Evolutionary conservation across 805 yeast genomes (phyloP).

Genomic region (Metschnikowia borealis): DNA sequence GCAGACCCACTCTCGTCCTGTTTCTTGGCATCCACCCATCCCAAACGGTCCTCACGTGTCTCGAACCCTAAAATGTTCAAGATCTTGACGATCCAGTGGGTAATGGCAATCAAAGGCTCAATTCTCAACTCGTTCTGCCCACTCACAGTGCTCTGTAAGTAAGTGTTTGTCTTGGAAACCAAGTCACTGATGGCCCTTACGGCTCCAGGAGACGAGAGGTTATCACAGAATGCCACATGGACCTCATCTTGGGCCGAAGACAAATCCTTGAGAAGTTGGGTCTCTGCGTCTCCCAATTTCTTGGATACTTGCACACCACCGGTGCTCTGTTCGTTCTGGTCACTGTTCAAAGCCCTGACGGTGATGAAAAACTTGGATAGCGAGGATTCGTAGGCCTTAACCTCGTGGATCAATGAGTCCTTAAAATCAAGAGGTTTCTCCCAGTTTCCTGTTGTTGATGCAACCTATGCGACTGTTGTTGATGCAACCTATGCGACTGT

Average conservation of each 20-base stretch:
- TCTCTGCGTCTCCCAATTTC: conserved; percentile 55
- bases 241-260: conserved; percentile 52
- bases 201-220: conserved; percentile 74
- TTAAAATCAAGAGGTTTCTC: conserved; percentile 90
- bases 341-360: conserved; percentile 76
- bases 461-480: no score
- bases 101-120: conserved; percentile 62
- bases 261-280: conserved; percentile 49
- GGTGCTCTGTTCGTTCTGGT: conserved; percentile 47
- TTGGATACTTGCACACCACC: conserved; percentile 49
- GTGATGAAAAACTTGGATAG: conserved; percentile 80
- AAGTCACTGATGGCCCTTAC: conserved; percentile 63
- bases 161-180: conserved; percentile 67
- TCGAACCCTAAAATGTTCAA: conserved; percentile 74
- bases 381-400: conserved; percentile 67
- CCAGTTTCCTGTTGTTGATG: no score
- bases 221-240: conserved; percentile 83
- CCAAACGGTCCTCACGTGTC: conserved; percentile 63
- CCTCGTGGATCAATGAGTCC: conserved; percentile 72
- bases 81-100: conserved; percentile 68
- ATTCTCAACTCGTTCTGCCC: conserved; percentile 47
- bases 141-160: conserved; percentile 49
- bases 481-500: no score
- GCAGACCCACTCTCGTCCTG: conserved; percentile 19
- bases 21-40: conserved; percentile 60